Evolutionary conservation across 345 rosid genomes (phyloP), one percentile per base, ranked within the genome.

Genomic region (Hirschfeldia incana): DNA sequence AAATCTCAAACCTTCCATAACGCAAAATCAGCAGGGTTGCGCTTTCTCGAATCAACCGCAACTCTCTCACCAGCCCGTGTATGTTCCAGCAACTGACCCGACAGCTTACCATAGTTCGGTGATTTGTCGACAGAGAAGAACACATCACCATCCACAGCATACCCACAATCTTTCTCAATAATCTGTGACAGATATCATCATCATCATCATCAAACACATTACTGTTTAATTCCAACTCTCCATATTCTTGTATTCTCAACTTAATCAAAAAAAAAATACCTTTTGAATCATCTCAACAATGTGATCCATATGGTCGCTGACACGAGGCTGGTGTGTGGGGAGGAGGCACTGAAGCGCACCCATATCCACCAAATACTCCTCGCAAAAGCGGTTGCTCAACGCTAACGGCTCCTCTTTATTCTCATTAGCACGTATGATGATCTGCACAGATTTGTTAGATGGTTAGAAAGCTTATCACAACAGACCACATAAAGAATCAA

Each of bases 11-110:
- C 98, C 95, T 94, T 94, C 97, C 98, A 94, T 53, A 94, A 68
- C 15, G 98, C 95, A 85, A 94, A 92, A 82, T 94, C 97, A 29
- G 94, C 91, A 78, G 97, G 92, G 85, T 94, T 86, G 4, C 84
- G 88, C 75, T 94, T 94, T 78, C 97, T 88, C 4, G 89, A 74
- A 83, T 94, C 98, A 65, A 94, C 90, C 8, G 91, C 91, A 69
- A 92, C 92, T 33, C 95, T 91, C 77, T 90, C 94, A 75, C 97
- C 98, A 70, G 95, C 94, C 84, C 94, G 85, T 58, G 79, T 86
- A 75, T 89, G 85, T 79, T 94, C 97, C 72, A 89, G 70, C 78
- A 72, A 85, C 80, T 90, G 94, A 58, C 95, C 92, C 1, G 97
- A 92, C 57, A 91, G 72, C 69, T 83, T 85, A 4, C 98, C 97